A percentile compares a stretch with the other conserved stretches of the same genome.
Evolutionary conservation across 495 filamentous ascomycete genomes (phyloP).

Genomic region (Neurospora sp.): DNA sequence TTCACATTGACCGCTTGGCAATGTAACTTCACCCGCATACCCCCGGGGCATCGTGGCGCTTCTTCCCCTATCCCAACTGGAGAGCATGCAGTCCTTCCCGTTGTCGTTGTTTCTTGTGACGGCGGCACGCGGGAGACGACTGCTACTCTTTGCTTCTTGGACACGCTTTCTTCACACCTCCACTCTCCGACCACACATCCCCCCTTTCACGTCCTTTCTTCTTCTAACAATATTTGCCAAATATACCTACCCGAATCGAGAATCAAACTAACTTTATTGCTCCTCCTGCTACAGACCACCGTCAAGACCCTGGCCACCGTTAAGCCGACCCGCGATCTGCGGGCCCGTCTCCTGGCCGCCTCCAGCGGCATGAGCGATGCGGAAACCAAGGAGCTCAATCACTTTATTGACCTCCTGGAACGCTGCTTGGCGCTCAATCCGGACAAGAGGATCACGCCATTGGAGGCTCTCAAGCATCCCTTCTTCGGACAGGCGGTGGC

Average conservation of each 20-base stretch:
- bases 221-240: not conserved
- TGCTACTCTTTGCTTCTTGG: not conserved
- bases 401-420: conserved; percentile 80
- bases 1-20: not conserved
- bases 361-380: conserved; percentile 61
- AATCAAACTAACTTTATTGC: conserved; percentile 6
- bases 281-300: conserved; percentile 38
- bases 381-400: conserved; percentile 66
- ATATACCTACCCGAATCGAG: not conserved
- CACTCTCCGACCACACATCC: not conserved
- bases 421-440: conserved; percentile 81
- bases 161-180: not conserved
- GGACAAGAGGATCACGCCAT: conserved; percentile 81
- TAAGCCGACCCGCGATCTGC: conserved; percentile 74
- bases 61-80: not conserved
- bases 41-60: not conserved
- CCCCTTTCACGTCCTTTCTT: not conserved
- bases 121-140: not conserved
- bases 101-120: not conserved
- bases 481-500: conserved; percentile 41
- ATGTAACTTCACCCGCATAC: not conserved
- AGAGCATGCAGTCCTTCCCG: not conserved
- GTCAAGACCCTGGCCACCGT: conserved; percentile 61
- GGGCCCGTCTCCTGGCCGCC: conserved; percentile 61
- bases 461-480: conserved; percentile 79